phyloP scores from a whole-genome alignment of 2,329 filamentous ascomycete genomes.

The Arachnomyces sp. region DNA sequence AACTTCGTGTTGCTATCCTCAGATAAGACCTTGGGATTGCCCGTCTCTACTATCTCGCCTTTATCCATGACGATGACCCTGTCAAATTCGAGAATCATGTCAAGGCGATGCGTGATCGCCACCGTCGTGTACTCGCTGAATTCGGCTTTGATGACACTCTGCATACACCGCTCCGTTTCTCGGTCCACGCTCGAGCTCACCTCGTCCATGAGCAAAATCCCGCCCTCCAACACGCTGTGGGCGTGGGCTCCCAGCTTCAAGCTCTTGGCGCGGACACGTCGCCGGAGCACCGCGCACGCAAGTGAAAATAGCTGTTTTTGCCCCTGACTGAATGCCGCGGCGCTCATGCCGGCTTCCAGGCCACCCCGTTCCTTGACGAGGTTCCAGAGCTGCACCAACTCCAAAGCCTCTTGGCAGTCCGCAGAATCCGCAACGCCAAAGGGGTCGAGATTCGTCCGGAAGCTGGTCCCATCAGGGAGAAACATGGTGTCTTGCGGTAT shows the following conservation, averaged over 20 bases:
- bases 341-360: slow-evolving; percentile 1
- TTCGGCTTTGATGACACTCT: slow-evolving; percentile 6
- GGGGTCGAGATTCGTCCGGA: slow-evolving; percentile 7
- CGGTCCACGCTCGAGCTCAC: slow-evolving; percentile 9
- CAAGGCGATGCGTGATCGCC: slow-evolving; percentile 24
- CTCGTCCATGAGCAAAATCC: slow-evolving; percentile 8
- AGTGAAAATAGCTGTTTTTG: slow-evolving; percentile 6
- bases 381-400: slow-evolving; percentile 4
- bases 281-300: slow-evolving; percentile 2
- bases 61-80: slow-evolving; percentile 30
- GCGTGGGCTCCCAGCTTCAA: background rate
- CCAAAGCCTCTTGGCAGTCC: background rate
- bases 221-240: background rate
- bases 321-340: background rate
- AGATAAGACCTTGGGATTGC: slow-evolving; percentile 20
- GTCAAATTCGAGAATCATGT: slow-evolving; percentile 36
- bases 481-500: slow-evolving; percentile 11
- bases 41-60: slow-evolving; percentile 29
- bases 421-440: background rate
- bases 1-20: background rate
- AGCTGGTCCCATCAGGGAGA: slow-evolving; percentile 1
- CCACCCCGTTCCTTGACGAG: slow-evolving; percentile 1
- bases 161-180: slow-evolving; percentile 8
- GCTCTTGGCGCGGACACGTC: background rate
- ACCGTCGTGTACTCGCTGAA: slow-evolving; percentile 9